Conservation (phyloP, 73 alveolate species). For the Effrenium voratum region DNA sequence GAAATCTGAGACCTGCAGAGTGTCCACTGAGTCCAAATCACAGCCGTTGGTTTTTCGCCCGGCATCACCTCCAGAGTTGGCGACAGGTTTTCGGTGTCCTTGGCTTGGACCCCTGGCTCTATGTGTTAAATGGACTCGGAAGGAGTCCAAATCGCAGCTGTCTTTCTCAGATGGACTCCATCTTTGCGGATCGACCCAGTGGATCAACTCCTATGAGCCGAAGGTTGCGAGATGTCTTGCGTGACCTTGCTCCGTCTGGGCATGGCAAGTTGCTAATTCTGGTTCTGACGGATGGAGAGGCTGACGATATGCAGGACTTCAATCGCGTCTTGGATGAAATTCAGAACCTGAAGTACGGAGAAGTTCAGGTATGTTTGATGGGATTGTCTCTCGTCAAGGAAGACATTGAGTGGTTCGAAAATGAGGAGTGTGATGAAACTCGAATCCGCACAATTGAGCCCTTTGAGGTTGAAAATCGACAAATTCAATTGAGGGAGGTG, state of each 20-base stretch:
- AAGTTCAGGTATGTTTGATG: slow-evolving; percentile 70
- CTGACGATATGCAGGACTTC: slow-evolving; percentile 27
- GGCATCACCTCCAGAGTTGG: slow-evolving; percentile 70
- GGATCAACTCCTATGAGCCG: slow-evolving; percentile 61
- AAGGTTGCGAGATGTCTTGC: slow-evolving; percentile 18
- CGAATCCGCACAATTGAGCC: slow-evolving; percentile 87
- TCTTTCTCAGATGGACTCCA: slow-evolving; percentile 41
- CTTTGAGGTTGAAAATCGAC: slow-evolving; percentile 79
- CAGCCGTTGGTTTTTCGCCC: slow-evolving; percentile 76
- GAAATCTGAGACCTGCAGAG: neutral
- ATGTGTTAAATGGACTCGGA: neutral
- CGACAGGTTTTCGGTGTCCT: neutral
- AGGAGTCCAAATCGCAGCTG: neutral
- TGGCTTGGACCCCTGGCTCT: slow-evolving; percentile 42
- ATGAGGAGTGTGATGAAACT: slow-evolving; percentile 80
- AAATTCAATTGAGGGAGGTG: slow-evolving; percentile 75
- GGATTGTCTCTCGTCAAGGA: slow-evolving; percentile 74
- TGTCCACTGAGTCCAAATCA: slow-evolving; percentile 19
- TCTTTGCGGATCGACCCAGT: neutral
- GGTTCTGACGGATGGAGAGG: slow-evolving; percentile 71
- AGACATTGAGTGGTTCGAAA: slow-evolving; percentile 83
- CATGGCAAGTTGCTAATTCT: neutral
- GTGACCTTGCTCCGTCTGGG: slow-evolving; percentile 41
- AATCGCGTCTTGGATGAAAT: slow-evolving; percentile 43
- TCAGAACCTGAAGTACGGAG: slow-evolving; percentile 55